Evolutionary conservation across 2,329 filamentous ascomycete species (phyloP), one percentile per base, ranked within the genome.

Genomic region (Pyricularia sp.): DNA sequence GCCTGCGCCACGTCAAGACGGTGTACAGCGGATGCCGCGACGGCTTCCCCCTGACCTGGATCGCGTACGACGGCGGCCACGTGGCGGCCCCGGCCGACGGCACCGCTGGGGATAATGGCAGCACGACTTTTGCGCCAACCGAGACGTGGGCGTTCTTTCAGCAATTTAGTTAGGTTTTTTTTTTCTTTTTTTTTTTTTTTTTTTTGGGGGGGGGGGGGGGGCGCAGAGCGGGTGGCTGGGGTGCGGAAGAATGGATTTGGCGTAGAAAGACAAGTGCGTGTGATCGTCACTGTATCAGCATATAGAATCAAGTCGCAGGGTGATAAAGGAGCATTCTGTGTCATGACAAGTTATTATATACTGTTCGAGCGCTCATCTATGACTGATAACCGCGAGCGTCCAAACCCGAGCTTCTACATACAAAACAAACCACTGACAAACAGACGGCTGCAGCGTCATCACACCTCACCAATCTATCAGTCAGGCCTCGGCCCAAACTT

Each of bases 11-110:
- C 42, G 70, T 69, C 66, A 73, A 69, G 68, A 74, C 71, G 30
- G 70, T 68, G 12, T 77, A 74, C 68, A 12, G 70, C 20, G 72
- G 76, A 7, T 80, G 78, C 71, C 73, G 68, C 28, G 68, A 69
- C 26, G 75, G 72, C 7, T 76, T 77, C 69, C 78, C 78, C 10
- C 74, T 78, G 3, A 73, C 73, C 25, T 80, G 76, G 75, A 73
- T 77, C 33, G 74, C 73, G 4, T 76, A 75, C 63, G 75, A 78
- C 69, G 77, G 75, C 0, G 73, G 71, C 5, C 77, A 79, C 66
- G 55, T 59, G 10, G 42, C 12, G 28, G 50, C 65, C 11, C 31
- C 31, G 2, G 64, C 33, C 4, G 64, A 42, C 20, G 64, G 36
- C 10, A 66, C 33, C 28, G 64, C n/a, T 9, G 31, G 31, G 1